Base-by-base conservation (phyloP, 2,329 filamentous ascomycete genomes). In the Pseudonectria foliicola region DNA sequence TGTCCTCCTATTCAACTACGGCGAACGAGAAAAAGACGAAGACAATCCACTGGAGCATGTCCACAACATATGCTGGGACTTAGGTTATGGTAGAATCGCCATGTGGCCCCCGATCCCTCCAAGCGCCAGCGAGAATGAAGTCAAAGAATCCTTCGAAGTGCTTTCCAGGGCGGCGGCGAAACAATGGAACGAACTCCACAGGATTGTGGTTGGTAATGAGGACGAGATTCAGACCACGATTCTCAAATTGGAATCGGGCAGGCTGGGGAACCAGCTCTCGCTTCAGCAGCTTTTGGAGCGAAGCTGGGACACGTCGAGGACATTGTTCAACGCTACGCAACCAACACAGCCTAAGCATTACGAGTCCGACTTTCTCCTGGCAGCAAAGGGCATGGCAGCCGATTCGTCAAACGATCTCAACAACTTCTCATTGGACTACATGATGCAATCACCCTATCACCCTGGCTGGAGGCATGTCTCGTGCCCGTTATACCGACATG, bases 41-140 rank as follows among this genome's bases (percentile, higher is more conserved):
- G 8, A 8, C 8, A 6, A 6, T 8, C 18, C 5, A 21, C 5
- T 21, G 18, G 8, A 6, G 18, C 5, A 6, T 8, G 18, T 21
- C 8, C 18, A 21, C 18, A 8, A 8, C 18, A 21, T 8, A 8
- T 21, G 18, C 8, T 21, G 8, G 5, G 8, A 5, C 18, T 18
- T 13, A n/a, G 34, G 35, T 5, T 37, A 38, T 21, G 45, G 37
- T 5, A 26, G 13, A 31, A 25, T 29, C 23, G 28, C 40, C 13
- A 35, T 37, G 10, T 48, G 42, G 42, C 45, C 45, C 11, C 40
- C 45, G 3, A 24, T 39, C n/a, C 35, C 48, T 12, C 40, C 45
- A 18, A 36, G 40, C 11, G 28, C 21, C 15, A 10, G 33, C 15
- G 15, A 27, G 2, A 7, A 13, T 11, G 38, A 33, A 4, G 15